Conservation (phyloP, 495 filamentous ascomycete species). For the Friedmanniomyces simplex region DNA sequence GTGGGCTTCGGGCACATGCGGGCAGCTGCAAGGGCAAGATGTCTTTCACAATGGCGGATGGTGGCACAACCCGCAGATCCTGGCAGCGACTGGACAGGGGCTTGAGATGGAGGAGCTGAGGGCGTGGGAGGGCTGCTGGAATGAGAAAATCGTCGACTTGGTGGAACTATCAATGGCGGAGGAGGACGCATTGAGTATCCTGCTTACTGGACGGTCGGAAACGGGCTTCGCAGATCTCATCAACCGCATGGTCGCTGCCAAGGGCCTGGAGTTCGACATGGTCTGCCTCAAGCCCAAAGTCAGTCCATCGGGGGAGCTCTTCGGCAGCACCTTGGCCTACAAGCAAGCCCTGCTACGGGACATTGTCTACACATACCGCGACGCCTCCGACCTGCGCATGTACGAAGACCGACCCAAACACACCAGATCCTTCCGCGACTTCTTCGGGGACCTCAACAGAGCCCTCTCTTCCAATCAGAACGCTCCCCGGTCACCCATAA, state of each 20-base stretch:
- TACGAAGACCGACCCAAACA: conserved; percentile 59
- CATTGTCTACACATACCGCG: conserved; percentile 70
- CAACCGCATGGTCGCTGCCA: conserved; percentile 70
- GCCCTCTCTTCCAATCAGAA: conserved; percentile 28
- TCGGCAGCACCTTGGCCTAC: conserved; percentile 70
- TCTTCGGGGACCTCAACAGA: conserved; percentile 62
- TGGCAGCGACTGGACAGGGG: conserved; percentile 78
- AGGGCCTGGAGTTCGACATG: conserved; percentile 75
- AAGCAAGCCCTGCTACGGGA: conserved; percentile 75
- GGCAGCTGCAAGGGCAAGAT: conserved; percentile 61
- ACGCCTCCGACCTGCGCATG: conserved; percentile 68
- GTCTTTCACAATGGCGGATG: conserved; percentile 79
- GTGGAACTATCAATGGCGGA: conserved; percentile 76
- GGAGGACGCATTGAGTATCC: conserved; percentile 72
- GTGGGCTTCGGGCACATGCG: conserved; percentile 70
- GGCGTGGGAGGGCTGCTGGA: conserved; percentile 95
- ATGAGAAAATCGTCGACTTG: conserved; percentile 74
- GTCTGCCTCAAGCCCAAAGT: conserved; percentile 78
- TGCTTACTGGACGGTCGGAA: conserved; percentile 83
- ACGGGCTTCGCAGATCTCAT: conserved; percentile 65
- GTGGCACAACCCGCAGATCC: conserved; percentile 89
- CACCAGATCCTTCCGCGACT: conserved; percentile 72
- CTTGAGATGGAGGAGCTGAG: conserved; percentile 69
- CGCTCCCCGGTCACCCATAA: conserved; percentile 40
- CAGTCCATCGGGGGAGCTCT: conserved; percentile 65